These are phyloP conservation scores for Zymoseptoria brevis DNA, from an alignment of 2,329 filamentous ascomycete species.

Conservation along the genomic window DNA sequence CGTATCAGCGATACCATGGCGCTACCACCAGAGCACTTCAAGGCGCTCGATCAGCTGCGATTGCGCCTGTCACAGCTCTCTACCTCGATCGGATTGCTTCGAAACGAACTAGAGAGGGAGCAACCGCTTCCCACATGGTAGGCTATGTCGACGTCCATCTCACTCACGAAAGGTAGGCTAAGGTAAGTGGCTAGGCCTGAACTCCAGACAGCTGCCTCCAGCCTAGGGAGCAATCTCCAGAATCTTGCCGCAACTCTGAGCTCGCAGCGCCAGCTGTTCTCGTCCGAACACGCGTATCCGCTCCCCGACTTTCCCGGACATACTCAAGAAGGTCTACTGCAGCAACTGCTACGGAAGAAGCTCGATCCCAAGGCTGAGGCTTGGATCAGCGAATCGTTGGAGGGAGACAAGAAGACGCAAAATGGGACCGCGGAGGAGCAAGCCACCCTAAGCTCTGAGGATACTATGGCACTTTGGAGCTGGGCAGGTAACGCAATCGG, in stretches of 20 bases:
- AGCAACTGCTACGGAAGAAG: constrained; percentile 71
- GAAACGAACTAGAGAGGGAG: constrained; percentile 21
- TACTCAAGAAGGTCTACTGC: constrained; percentile 54
- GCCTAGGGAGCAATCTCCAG: constrained; percentile 51
- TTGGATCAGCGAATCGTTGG: constrained; percentile 50
- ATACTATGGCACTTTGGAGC: constrained; percentile 54
- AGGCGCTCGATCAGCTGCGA: constrained; percentile 28
- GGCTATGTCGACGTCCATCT: neutral
- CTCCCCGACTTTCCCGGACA: constrained; percentile 61
- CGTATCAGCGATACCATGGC: constrained; percentile 6
- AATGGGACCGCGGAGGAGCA: constrained; percentile 42
- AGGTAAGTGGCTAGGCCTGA: constrained; percentile 18
- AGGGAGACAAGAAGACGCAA: constrained; percentile 6
- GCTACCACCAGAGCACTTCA: constrained; percentile 22
- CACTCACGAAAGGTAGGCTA: neutral
- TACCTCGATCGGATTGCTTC: constrained; percentile 20
- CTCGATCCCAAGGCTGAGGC: constrained; percentile 70
- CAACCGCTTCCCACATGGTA: constrained; percentile 31
- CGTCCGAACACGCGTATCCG: constrained; percentile 64
- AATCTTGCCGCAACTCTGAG: constrained; percentile 58
- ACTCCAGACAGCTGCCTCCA: constrained; percentile 23
- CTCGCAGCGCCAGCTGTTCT: constrained; percentile 60
- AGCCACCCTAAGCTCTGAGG: constrained; percentile 36
- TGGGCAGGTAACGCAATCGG: constrained; percentile 46
- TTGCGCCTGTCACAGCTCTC: constrained; percentile 25